These are phyloP conservation scores for Piloderma croceum DNA, from an alignment of 768 basidiomycete species.

Conservation along the genomic window DNA sequence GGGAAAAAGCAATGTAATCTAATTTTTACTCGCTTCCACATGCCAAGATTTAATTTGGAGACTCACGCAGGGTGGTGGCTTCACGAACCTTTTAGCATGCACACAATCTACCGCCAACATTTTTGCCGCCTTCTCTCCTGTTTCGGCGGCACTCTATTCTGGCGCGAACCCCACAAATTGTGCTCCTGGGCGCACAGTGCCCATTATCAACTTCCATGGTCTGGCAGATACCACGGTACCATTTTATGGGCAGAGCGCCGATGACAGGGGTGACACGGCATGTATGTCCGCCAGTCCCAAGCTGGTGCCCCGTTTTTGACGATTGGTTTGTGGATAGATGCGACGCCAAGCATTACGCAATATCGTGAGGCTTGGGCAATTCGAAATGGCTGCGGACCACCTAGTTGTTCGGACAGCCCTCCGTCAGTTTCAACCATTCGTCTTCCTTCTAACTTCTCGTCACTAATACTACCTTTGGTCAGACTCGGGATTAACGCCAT, in stretches of 20 bases:
- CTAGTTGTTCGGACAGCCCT: too few species aligned
- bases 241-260: conserved; percentile 10
- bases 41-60: neutral
- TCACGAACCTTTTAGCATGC: conserved; percentile 17
- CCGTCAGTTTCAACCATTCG: too few species aligned
- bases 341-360: conserved; percentile 6
- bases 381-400: conserved; percentile 12
- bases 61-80: conserved; percentile 8
- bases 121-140: conserved; percentile 17
- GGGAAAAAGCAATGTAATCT: conserved; percentile 15
- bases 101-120: conserved; percentile 2
- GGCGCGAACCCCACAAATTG: conserved; percentile 9
- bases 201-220: conserved; percentile 15
- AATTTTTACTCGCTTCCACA: neutral
- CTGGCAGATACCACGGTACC: conserved; percentile 11
- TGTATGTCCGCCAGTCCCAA: neutral
- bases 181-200: conserved; percentile 9
- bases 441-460: too few species aligned
- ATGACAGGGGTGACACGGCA: conserved; percentile 3
- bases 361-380: conserved; percentile 13
- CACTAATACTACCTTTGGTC: too few species aligned
- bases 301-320: neutral
- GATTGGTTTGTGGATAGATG: conserved; percentile 7
- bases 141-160: conserved; percentile 16
- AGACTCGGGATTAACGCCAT: too few species aligned